Evolutionary conservation across 176 grass and related monocot species (phyloP).

Genomic region (Oryza officinalis): DNA sequence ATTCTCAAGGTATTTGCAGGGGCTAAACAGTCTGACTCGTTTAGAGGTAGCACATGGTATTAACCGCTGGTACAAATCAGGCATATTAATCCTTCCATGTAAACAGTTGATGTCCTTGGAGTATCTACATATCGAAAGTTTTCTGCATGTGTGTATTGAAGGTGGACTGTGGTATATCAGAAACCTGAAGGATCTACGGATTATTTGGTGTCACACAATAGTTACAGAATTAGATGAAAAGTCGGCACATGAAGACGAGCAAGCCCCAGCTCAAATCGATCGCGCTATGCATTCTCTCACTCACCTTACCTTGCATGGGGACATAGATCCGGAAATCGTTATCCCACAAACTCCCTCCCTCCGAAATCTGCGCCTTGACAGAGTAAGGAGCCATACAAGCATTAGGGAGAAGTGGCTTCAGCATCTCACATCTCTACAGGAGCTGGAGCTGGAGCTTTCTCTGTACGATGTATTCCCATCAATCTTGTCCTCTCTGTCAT

Average conservation of each 20-base stretch:
- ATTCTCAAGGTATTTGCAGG: slow-evolving; percentile 14
- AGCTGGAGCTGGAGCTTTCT: slow-evolving; percentile 22
- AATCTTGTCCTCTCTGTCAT: background rate
- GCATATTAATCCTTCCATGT: slow-evolving; percentile 30
- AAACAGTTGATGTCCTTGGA: slow-evolving; percentile 2
- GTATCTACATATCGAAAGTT: background rate
- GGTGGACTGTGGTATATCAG: slow-evolving; percentile 23
- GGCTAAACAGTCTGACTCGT: slow-evolving; percentile 10
- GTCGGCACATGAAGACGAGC: background rate
- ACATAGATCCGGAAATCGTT: background rate
- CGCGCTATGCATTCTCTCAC: slow-evolving; percentile 17
- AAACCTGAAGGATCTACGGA: slow-evolving; percentile 10
- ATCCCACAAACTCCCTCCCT: slow-evolving; percentile 7
- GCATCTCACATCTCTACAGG: slow-evolving; percentile 6
- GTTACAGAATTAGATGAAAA: background rate
- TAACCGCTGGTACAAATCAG: too few species aligned
- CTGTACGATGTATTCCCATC: background rate
- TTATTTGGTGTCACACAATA: background rate
- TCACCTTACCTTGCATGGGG: background rate
- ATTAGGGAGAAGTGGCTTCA: background rate
- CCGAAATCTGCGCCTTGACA: background rate
- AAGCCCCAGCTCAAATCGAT: background rate
- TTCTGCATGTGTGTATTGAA: background rate
- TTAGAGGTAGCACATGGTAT: background rate
- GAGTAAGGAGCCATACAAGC: background rate